A percentile compares a stretch with the other conserved stretches of the same genome.
phyloP scores from a whole-genome alignment of 2,329 filamentous ascomycete genomes.

The Akanthomyces uredinophilus region DNA sequence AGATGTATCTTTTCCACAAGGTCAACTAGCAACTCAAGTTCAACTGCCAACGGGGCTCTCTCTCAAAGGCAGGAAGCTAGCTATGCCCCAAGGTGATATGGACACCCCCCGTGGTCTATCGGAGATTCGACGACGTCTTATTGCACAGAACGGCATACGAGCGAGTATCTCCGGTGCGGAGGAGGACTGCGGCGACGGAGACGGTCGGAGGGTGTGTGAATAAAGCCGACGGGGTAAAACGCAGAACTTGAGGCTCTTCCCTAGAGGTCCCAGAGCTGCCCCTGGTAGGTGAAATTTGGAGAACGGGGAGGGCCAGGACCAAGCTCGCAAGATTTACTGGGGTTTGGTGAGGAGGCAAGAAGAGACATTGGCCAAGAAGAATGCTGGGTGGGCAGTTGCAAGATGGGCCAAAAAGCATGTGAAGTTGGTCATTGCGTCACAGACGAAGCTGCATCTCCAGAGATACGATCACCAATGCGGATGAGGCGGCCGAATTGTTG shows the following conservation, averaged over 20 bases:
- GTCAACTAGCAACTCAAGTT: neutral
- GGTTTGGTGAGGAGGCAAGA: neutral
- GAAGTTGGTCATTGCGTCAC: neutral
- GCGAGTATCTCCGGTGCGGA: neutral
- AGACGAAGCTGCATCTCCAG: neutral
- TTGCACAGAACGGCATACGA: neutral
- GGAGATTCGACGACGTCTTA: neutral
- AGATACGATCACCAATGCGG: conserved; percentile 7
- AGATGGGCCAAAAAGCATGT: neutral
- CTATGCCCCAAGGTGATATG: neutral
- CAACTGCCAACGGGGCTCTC: neutral
- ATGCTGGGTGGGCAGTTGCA: no score
- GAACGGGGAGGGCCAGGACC: neutral
- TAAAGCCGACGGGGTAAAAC: neutral
- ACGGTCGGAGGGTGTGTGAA: neutral
- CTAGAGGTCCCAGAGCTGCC: neutral
- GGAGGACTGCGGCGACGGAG: neutral
- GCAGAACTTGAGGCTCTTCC: neutral
- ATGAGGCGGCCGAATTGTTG: neutral
- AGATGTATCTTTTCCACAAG: neutral
- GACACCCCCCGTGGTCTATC: neutral
- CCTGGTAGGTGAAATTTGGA: neutral
- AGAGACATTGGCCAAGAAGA: neutral
- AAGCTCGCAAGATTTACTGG: neutral
- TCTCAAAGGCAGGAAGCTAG: neutral